Conservation (phyloP, 345 rosid genomes). For the Populus euphratica region DNA sequence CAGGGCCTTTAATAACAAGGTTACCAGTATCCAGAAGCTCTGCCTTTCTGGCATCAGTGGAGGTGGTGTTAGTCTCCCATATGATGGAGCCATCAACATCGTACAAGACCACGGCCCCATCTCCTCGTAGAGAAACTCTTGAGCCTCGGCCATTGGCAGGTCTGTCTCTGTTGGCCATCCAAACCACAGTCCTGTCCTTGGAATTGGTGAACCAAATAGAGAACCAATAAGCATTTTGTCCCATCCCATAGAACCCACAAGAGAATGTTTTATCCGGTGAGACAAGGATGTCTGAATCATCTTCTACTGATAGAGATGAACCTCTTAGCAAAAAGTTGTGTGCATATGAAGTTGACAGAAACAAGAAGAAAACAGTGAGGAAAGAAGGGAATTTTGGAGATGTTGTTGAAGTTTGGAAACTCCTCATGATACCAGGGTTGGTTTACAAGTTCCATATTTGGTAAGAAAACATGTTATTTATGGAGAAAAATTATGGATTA, state of each 20-base stretch:
- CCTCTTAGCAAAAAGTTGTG: slow-evolving; percentile 14
- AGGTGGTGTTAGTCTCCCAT: slow-evolving; percentile 4
- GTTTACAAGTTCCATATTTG: background rate
- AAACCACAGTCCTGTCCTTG: slow-evolving; percentile 20
- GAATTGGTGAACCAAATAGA: slow-evolving; percentile 25
- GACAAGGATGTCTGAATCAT: slow-evolving; percentile 17
- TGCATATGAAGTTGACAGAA: slow-evolving; percentile 6
- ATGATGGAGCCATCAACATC: slow-evolving; percentile 16
- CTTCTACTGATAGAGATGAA: slow-evolving; percentile 6
- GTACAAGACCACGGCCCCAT: slow-evolving; percentile 17
- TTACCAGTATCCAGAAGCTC: slow-evolving; percentile 31
- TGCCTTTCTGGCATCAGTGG: slow-evolving; percentile 9
- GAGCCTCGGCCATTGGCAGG: slow-evolving; percentile 33
- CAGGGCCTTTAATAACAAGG: background rate
- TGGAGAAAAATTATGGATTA: too few relatives aligned
- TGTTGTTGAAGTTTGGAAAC: background rate
- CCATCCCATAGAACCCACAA: slow-evolving; percentile 37
- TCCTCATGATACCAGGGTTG: background rate
- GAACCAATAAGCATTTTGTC: slow-evolving; percentile 22
- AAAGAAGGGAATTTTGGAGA: background rate
- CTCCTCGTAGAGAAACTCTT: slow-evolving; percentile 10
- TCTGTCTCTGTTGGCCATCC: slow-evolving; percentile 35
- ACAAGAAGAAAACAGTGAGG: slow-evolving; percentile 9
- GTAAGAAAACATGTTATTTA: background rate
- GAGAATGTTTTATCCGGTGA: slow-evolving; percentile 37